Base-by-base conservation (phyloP, 2,329 filamentous ascomycete genomes). In the Paracoccidioides brasiliensis region DNA sequence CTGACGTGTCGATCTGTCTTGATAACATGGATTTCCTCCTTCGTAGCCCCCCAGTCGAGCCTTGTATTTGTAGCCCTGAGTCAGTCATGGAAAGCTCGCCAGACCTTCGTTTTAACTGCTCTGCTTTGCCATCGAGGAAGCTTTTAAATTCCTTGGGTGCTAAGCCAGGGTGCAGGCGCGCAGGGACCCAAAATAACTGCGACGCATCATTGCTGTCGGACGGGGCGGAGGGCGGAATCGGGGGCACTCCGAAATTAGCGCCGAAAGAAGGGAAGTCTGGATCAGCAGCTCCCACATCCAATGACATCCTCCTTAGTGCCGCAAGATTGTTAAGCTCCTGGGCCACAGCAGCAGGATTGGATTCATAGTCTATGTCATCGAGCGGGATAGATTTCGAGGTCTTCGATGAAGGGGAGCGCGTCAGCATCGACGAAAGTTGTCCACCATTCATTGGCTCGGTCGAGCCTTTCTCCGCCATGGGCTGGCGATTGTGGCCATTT, bases 1-100 rank as follows among this genome's bases (percentile, higher is more conserved):
- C 72, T 4, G 83, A 81, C 60, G 81, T 86, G 62, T 95, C 87
- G 57, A 98, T 87, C 68, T 97, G 90, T 56, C 86, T 81, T 5
- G 91, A 97, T 4, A 98, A 77, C 88, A 95, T 96, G 0, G 91
- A 97, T 71, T 93, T 95, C 71, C 95, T 95, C 64, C 93, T 81
- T 62, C 84, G 80, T 59, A 97, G 69, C 42, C 86, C 80, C 14
- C 80, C 80, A 10, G 64, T 67, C 4, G 72, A 81, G 10, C 74
- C 68, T 72, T 80, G 71, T 71, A 78, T 70, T 59, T 82, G 74
- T 65, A 80, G 58, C 62, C 77, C 60, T 59, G 85, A 79, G 5
- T 79, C 72, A 35, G 82, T 81, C 49, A 90, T 72, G 41, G 77
- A 77, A 60, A 78, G 84, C 62, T 84, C 89, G 30, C 85, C 85